A percentile compares a stretch with the other conserved stretches of the same genome.
These are phyloP conservation scores for Elongisporangium prolatum DNA, from an alignment of 352 stramenopile genomes.

Conservation along the genomic window DNA sequence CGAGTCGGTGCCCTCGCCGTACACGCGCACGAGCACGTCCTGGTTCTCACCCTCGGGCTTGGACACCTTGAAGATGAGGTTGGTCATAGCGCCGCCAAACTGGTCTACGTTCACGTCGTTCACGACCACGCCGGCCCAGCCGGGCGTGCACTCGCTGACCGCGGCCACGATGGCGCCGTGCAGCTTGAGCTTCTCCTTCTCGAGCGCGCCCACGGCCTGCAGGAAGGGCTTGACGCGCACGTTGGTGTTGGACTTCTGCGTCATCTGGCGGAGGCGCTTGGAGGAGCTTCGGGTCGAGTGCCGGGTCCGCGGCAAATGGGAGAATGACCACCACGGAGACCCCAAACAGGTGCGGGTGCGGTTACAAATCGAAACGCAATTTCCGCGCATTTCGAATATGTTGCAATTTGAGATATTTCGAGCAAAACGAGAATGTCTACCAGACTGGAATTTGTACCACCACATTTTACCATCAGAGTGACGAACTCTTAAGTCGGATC, in stretches of 20 bases:
- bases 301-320: conserved; percentile 16
- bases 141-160: conserved; percentile 49
- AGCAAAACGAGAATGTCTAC: not conserved
- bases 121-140: conserved; percentile 44
- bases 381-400: not conserved
- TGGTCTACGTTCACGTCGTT: conserved; percentile 62
- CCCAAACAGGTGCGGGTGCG: not conserved
- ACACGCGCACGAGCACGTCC: conserved; percentile 77
- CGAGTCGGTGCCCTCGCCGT: conserved; percentile 72
- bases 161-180: conserved; percentile 60
- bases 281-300: conserved; percentile 5
- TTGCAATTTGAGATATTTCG: not conserved
- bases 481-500: not conserved
- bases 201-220: conserved; percentile 39
- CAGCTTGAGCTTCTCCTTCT: conserved; percentile 67
- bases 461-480: not conserved
- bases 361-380: not conserved
- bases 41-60: conserved; percentile 55
- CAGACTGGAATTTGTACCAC: not conserved
- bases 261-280: conserved; percentile 9
- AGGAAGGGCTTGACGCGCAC: conserved; percentile 58
- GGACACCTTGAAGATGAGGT: conserved; percentile 80
- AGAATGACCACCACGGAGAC: conserved; percentile 13
- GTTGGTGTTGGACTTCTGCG: conserved; percentile 23
- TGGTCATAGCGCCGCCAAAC: conserved; percentile 79